These are phyloP conservation scores for Conringia planisiliqua DNA, from an alignment of 345 rosid species.

Conservation along the genomic window DNA sequence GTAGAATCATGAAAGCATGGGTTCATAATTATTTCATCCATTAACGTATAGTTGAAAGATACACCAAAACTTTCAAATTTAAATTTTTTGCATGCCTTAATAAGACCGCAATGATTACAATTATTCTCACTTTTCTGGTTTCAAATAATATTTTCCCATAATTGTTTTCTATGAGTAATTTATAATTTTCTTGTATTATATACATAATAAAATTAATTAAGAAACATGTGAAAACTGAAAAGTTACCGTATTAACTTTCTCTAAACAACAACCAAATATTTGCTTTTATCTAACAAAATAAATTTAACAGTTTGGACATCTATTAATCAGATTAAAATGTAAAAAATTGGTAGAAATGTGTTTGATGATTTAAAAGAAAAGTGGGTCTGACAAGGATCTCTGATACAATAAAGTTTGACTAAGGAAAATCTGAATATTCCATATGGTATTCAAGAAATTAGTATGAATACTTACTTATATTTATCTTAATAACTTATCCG, in stretches of 20 bases:
- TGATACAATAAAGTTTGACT: background rate
- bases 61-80: slow-evolving; percentile 19
- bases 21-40: slow-evolving; percentile 14
- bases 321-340: too few species aligned
- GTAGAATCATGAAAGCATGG: slow-evolving; percentile 22
- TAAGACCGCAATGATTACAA: slow-evolving; percentile 19
- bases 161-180: background rate
- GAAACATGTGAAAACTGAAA: background rate
- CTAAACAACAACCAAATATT: background rate
- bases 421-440: background rate
- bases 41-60: slow-evolving; percentile 12
- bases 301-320: too few species aligned
- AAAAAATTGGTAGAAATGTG: background rate
- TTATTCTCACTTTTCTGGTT: background rate
- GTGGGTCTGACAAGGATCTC: too few species aligned
- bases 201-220: background rate
- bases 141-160: background rate
- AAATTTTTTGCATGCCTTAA: slow-evolving; percentile 7
- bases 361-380: background rate
- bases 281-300: background rate
- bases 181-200: background rate
- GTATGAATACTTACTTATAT: background rate
- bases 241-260: background rate
- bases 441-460: background rate
- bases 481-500: background rate